phyloP scores from a whole-genome alignment of 805 yeast species.

The Starmerella stigmatis region DNA sequence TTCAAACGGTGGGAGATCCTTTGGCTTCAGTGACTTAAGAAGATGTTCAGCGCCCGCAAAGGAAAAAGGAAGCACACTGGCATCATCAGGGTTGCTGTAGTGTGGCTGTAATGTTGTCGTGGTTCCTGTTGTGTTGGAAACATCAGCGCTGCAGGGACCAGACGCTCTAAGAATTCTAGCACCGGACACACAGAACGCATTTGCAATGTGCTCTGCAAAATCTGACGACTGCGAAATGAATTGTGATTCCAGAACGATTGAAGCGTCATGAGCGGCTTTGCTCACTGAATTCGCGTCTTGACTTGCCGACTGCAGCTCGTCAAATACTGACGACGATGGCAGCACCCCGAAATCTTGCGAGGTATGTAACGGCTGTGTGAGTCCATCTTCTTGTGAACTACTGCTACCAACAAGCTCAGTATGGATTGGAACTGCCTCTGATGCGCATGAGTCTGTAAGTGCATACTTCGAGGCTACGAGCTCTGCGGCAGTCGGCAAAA shows the following conservation, averaged over 20 bases:
- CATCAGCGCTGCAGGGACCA: slow-evolving; percentile 28
- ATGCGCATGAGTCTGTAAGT: no score
- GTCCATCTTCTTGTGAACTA: neutral
- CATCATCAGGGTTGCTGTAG: slow-evolving; percentile 45
- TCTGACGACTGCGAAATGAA: neutral
- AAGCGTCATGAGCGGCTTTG: slow-evolving; percentile 7
- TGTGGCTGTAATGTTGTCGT: slow-evolving; percentile 53
- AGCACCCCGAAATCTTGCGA: neutral
- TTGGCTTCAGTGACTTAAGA: slow-evolving; percentile 35
- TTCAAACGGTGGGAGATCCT: slow-evolving; percentile 28
- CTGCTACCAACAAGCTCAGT: no score
- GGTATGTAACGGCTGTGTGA: neutral
- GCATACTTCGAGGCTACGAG: slow-evolving; percentile 5
- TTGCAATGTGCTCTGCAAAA: neutral
- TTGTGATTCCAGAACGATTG: slow-evolving; percentile 2
- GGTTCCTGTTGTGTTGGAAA: slow-evolving; percentile 37
- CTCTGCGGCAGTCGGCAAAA: slow-evolving; percentile 10
- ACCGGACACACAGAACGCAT: neutral
- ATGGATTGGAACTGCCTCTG: no score
- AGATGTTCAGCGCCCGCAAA: slow-evolving; percentile 58
- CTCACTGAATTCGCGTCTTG: neutral
- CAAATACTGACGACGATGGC: neutral
- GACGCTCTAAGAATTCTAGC: neutral
- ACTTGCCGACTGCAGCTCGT: neutral
- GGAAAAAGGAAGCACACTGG: slow-evolving; percentile 43